Base-by-base conservation (phyloP, 345 rosid genomes). In the Cochlearia excelsa region DNA sequence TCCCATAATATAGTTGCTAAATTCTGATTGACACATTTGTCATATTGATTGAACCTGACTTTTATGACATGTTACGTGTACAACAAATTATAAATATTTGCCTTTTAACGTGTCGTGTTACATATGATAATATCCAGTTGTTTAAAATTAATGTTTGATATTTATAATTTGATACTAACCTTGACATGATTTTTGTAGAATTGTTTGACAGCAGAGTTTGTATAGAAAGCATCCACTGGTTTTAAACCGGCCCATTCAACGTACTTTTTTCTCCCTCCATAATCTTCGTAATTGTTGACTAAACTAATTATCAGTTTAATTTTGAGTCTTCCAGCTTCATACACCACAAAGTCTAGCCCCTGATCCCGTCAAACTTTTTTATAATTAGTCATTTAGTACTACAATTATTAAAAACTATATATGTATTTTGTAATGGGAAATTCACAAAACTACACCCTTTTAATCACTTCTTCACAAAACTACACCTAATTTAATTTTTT, bases 321-420 rank as follows among this genome's bases (percentile, higher is more conserved):
- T 2, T 79, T 71, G 46, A 69, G 26, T 54, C 72, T 82, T 44
- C 61, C 69, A 2, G 96, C 96, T 69, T 87, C 94, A 5, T 87
- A 68, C 7, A 81, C 72, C 54, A 81, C 94, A 63, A 84, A 87
- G 57, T 90, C 96, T 79, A 90, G 57, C 9, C 86, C 96, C 95
- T 84, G 61, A 11, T 42, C 47, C 1, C 31, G 61, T 5, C 30
- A 60, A 37, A 37, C 40, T 6, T 37, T 37, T 3, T 3, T 37
- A 37, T 16, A 16, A 16, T 16, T 16, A 16, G 23, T 16, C 23
- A 5, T 33, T 37, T 37, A 37, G 40, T 37, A 37, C 7, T 3
- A 3, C 7, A 37, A 1, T 37, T 8, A 37, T 37, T 3, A 37
- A 37, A 37, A 1, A 37, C 23, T 16, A 16, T 16, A 16, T 16